Base-by-base conservation (phyloP, 2,329 filamentous ascomycete genomes). In the Phialophora macrospora region DNA sequence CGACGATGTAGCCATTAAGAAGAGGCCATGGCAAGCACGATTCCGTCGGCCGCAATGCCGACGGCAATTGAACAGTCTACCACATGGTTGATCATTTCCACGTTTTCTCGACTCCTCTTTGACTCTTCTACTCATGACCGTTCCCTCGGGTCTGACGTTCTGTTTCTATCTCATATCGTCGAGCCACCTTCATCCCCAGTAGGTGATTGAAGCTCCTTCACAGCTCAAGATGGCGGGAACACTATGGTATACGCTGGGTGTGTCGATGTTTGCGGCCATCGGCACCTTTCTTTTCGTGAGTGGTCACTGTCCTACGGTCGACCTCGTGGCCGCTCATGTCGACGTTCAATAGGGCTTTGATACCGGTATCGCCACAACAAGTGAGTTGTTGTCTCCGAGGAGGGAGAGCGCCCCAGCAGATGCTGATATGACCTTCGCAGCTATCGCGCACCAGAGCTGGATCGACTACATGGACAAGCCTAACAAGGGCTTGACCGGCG, bases 391-490 rank as follows among this genome's bases (percentile, higher is more conserved):
- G 14, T 38, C 46, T 75, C 9, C 79, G 75, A 22, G 58, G 41
- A 26, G 32, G 6, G 60, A 48, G 32, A 26, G 17, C n/a, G 22
- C 38, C 65, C 34, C 71, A 26, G 48, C 14, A 57, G 24, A 24
- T 22, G 46, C 54, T 32, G 9, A 57, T 62, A 83, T 81, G 11
- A 22, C 1, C 14, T 8, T 38, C 28, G 14, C 48, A 69, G 67
- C 85, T 22, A 87, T 87, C 63, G 84, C 85, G 2, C 85, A 87
- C 72, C 72, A 84, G 70, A 86, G 83, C 71, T 87, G 84, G 84
- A 81, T 84, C 52, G 79, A 84, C 51, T 87, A 87, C 73, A 87
- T 87, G 84, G 62, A 78, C 12, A 72, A 84, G 56, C 85, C 85
- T 2, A 84, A 82, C 2, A 78, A 83, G 68, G 84, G 80, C 3